Conservation (phyloP, 495 filamentous ascomycete genomes). For the Rusavskia elegans region DNA sequence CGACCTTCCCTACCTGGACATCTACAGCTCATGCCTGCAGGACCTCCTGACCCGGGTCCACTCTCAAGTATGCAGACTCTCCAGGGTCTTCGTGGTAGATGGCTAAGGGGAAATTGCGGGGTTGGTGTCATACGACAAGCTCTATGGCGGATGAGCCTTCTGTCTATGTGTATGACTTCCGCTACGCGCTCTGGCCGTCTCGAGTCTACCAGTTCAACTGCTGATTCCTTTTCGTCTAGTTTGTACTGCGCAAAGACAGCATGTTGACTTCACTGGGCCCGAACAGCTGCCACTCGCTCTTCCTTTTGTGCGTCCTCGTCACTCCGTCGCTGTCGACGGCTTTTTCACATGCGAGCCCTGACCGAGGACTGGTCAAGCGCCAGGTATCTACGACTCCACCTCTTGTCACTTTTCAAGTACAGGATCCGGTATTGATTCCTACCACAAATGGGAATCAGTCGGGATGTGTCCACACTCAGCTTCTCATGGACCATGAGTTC, state of each 20-base stretch:
- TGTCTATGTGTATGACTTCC: not conserved
- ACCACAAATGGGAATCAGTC: constrained; percentile 21
- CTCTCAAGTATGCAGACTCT: not conserved
- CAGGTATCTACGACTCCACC: constrained; percentile 8
- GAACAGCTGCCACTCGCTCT: constrained; percentile 2
- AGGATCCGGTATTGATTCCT: constrained; percentile 41
- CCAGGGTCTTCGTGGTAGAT: not conserved
- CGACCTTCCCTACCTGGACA: too few relatives aligned
- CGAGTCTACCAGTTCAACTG: not conserved
- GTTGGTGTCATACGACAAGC: not conserved
- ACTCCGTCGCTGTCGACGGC: not conserved
- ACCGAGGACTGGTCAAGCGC: constrained; percentile 4
- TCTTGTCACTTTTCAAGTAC: constrained; percentile 52
- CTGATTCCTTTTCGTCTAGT: not conserved
- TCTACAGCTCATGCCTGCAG: too few relatives aligned
- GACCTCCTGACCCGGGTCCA: too few relatives aligned
- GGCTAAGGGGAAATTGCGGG: not conserved
- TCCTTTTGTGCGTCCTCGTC: constrained; percentile 5
- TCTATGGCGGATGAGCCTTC: not conserved
- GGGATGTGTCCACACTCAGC: constrained; percentile 27
- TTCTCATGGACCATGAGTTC: constrained; percentile 61
- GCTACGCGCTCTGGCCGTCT: not conserved
- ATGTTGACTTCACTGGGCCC: not conserved
- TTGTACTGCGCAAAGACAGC: not conserved
- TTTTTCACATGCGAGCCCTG: not conserved